Conservation (phyloP, 805 yeast species). For the Candida verbasci region DNA sequence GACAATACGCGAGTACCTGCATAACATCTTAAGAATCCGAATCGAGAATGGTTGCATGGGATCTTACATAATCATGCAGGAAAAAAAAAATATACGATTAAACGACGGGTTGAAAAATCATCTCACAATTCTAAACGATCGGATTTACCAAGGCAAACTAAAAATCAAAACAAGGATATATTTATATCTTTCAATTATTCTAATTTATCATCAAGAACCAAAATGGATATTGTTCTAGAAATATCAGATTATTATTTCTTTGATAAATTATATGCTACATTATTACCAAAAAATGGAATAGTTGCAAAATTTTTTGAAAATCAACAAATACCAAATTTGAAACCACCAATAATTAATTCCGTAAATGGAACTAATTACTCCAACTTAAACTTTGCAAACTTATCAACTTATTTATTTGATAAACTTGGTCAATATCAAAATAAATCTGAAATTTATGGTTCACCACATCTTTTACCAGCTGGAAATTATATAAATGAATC, state of each 20-base stretch:
- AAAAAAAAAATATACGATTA: slow-evolving; percentile 5
- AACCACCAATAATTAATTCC: slow-evolving; percentile 2
- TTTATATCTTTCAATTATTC: not conserved
- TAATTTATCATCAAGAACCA: slow-evolving; percentile 1
- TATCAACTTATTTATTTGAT: slow-evolving; percentile 4
- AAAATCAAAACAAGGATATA: too few relatives aligned
- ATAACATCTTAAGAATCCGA: not conserved
- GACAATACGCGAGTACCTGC: not conserved
- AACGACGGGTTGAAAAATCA: slow-evolving; percentile 2
- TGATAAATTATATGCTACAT: slow-evolving; percentile 68
- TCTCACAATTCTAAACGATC: slow-evolving; percentile 3
- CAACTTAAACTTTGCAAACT: slow-evolving; percentile 5
- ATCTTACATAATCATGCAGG: not conserved
- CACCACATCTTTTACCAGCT: slow-evolving; percentile 55
- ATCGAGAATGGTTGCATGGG: not conserved
- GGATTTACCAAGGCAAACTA: not conserved
- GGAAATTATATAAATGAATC: slow-evolving; percentile 61
- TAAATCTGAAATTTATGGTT: slow-evolving; percentile 51
- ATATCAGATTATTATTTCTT: slow-evolving; percentile 65
- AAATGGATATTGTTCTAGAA: slow-evolving; percentile 91
- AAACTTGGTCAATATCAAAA: slow-evolving; percentile 20
- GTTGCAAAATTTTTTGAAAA: slow-evolving; percentile 12
- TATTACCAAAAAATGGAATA: slow-evolving; percentile 32
- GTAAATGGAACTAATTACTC: not conserved
- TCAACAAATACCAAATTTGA: slow-evolving; percentile 2